A percentile compares a stretch with the other conserved stretches of the same genome.
phyloP scores from a whole-genome alignment of 2,329 filamentous ascomycete species.

The Colletotrichum salicis region DNA sequence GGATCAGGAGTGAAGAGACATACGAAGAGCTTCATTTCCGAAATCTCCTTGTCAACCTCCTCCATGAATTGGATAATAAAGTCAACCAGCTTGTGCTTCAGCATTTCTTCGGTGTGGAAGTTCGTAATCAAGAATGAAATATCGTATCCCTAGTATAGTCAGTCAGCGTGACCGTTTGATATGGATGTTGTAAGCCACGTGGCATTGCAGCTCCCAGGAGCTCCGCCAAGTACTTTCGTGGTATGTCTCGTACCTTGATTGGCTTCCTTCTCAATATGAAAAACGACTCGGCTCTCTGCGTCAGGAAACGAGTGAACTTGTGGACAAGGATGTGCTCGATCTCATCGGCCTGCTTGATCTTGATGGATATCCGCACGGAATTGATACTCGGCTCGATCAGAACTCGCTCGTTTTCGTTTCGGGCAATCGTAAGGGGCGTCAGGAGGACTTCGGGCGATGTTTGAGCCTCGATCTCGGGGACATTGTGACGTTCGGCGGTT shows the following conservation, averaged over 20 bases:
- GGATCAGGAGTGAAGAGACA: constrained; percentile 48
- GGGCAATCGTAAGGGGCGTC: constrained; percentile 87
- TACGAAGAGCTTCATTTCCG: constrained; percentile 99
- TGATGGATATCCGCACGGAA: constrained; percentile 95
- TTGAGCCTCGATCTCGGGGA: constrained; percentile 94
- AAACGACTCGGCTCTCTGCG: constrained; percentile 94
- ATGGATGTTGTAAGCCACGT: not conserved
- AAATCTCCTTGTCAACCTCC: constrained; percentile 99
- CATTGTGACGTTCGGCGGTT: constrained; percentile 95
- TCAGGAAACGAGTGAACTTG: constrained; percentile 97
- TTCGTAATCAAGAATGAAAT: constrained; percentile 99
- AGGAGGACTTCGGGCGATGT: constrained; percentile 94
- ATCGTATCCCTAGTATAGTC: constrained; percentile 80
- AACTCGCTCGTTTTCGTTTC: constrained; percentile 97
- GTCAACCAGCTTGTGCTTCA: constrained; percentile 98
- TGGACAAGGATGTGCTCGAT: constrained; percentile 98
- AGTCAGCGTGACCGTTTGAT: constrained; percentile 37
- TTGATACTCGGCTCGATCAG: constrained; percentile 97
- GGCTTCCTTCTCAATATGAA: constrained; percentile 96
- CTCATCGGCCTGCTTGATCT: constrained; percentile 99
- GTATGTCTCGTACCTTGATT: constrained; percentile 74
- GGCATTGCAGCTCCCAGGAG: not conserved
- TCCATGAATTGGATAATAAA: constrained; percentile 99
- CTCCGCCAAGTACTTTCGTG: not conserved
- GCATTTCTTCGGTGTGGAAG: constrained; percentile 97